These are phyloP conservation scores for Biancaea sappan DNA, from an alignment of 306 rosid species.

Conservation along the genomic window DNA sequence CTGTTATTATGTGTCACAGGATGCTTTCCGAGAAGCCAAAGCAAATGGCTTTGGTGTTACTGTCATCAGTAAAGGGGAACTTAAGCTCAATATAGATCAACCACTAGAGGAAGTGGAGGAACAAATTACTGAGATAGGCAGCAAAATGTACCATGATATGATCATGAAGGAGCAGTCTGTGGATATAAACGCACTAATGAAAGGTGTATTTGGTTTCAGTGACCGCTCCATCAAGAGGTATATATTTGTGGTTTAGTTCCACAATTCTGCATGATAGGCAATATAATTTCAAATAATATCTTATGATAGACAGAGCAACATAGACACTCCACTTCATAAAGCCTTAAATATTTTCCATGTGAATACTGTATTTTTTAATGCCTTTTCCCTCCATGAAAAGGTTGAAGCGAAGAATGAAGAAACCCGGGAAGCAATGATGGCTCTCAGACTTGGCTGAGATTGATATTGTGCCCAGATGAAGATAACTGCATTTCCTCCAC, in stretches of 20 bases:
- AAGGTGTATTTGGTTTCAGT: conserved; percentile 79
- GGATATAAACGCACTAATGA: conserved; percentile 83
- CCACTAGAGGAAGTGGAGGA: conserved; percentile 91
- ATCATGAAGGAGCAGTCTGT: conserved; percentile 79
- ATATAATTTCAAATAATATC: background rate
- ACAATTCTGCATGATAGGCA: conserved; percentile 11
- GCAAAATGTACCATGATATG: conserved; percentile 90
- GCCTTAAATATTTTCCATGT: conserved; percentile 24
- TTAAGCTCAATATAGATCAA: conserved; percentile 84
- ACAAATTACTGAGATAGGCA: conserved; percentile 78
- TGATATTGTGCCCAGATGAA: conserved; percentile 20
- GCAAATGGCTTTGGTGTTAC: conserved; percentile 79
- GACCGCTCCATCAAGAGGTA: conserved; percentile 67
- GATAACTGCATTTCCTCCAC: conserved; percentile 18
- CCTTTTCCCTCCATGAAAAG: conserved; percentile 46
- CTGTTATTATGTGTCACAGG: conserved; percentile 46
- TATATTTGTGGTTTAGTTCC: conserved; percentile 18
- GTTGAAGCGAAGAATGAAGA: conserved; percentile 59
- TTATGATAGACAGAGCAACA: background rate
- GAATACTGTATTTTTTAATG: conserved; percentile 26
- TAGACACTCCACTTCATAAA: background rate
- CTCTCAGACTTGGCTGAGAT: conserved; percentile 20
- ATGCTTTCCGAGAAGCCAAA: conserved; percentile 85
- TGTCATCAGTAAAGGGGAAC: conserved; percentile 87
- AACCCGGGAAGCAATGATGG: conserved; percentile 45